These are phyloP conservation scores for Nemania abortiva DNA, from an alignment of 2,329 filamentous ascomycete genomes.

Conservation along the genomic window DNA sequence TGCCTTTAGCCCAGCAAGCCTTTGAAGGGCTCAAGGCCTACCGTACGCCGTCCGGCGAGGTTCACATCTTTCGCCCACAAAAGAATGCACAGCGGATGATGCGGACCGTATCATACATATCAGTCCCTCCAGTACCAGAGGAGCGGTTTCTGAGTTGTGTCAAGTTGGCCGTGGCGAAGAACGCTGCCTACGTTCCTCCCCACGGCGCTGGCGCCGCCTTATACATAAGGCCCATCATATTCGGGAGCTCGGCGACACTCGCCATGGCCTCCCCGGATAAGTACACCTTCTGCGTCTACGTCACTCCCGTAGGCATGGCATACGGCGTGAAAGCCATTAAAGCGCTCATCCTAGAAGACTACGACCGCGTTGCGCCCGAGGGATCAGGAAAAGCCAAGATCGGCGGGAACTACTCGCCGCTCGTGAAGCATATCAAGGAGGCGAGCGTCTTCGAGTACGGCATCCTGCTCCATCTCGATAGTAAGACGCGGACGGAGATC, in stretches of 20 bases:
- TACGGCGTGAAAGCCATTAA: neutral
- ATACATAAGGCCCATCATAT: slow-evolving; percentile 11
- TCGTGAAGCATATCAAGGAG: neutral
- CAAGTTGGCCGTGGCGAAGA: slow-evolving; percentile 2
- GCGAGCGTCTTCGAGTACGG: neutral
- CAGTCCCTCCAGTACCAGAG: slow-evolving; percentile 7
- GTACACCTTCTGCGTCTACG: slow-evolving; percentile 17
- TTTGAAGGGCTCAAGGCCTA: slow-evolving; percentile 19
- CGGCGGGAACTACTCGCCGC: slow-evolving; percentile 19
- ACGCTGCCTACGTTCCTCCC: slow-evolving; percentile 7
- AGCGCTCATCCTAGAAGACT: slow-evolving; percentile 7
- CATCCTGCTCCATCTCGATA: slow-evolving; percentile 19
- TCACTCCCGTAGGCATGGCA: neutral
- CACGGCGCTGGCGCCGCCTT: neutral
- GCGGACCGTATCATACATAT: slow-evolving; percentile 3
- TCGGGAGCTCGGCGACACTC: neutral
- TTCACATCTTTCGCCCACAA: slow-evolving; percentile 8
- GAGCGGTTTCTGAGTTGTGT: neutral
- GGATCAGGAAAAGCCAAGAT: slow-evolving; percentile 7
- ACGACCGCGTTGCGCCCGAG: slow-evolving; percentile 14
- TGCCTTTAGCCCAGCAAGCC: slow-evolving; percentile 4
- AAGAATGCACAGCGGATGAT: slow-evolving; percentile 10
- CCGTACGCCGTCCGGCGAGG: neutral
- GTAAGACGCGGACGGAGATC: slow-evolving; percentile 5
- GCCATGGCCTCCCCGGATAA: slow-evolving; percentile 10